Conservation (phyloP, 2,329 filamentous ascomycete species). For the Verticillium nubilum region DNA sequence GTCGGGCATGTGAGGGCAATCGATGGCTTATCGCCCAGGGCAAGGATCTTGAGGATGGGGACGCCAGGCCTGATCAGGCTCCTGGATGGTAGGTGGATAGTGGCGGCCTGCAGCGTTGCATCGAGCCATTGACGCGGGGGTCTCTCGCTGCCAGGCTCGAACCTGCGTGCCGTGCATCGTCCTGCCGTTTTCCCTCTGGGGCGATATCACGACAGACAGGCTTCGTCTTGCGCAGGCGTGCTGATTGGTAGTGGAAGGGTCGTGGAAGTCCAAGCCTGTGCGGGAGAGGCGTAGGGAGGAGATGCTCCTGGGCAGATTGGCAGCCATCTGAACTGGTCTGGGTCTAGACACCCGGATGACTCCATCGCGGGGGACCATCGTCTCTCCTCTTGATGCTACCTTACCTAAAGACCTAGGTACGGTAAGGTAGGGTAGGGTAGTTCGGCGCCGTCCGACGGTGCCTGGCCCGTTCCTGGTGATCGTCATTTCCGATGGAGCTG, state of each 20-base stretch:
- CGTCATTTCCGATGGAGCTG: neutral
- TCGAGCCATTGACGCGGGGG: neutral
- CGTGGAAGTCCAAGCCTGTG: neutral
- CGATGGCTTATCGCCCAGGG: neutral
- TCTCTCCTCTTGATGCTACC: neutral
- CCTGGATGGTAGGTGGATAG: neutral
- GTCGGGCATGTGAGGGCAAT: neutral
- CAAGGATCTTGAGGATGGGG: neutral
- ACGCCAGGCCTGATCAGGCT: neutral
- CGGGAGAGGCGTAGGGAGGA: neutral
- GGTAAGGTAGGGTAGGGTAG: neutral
- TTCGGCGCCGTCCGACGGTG: neutral
- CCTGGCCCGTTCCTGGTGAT: neutral
- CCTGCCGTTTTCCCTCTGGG: neutral
- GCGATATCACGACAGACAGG: neutral
- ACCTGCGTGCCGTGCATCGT: neutral
- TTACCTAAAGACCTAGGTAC: too few species aligned
- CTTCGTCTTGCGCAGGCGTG: neutral
- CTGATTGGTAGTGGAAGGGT: neutral
- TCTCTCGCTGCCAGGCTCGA: neutral
- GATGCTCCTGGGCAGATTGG: too few species aligned
- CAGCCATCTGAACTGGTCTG: neutral
- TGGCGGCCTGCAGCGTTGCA: neutral
- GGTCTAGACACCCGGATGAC: neutral
- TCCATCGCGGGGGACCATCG: neutral